Base-by-base conservation (phyloP, 768 basidiomycete genomes). In the Scleroderma citrinum region DNA sequence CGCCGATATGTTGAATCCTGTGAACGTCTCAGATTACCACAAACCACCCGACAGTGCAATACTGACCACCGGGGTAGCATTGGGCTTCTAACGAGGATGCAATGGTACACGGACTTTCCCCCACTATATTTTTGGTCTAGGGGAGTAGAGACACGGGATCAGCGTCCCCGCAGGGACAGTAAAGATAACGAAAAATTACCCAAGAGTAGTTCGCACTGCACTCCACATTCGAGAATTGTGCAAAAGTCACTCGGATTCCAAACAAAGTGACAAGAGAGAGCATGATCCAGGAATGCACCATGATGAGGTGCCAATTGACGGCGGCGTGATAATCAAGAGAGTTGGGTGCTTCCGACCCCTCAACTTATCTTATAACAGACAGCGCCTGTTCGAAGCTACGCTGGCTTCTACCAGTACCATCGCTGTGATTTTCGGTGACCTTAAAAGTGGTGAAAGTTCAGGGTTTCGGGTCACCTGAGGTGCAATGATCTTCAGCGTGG, bases 71-170 rank as follows among this genome's bases (percentile, higher is more conserved):
- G 12, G 14, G 19, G 12, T 14, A 23, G 38, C 50, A 51, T 30
- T 40, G 45, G 14, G 20, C 58, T 21, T 73, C 50, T 5, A 75
- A 59, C 5, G 63, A 65, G 7, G 72, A 68, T 11, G 73, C 72
- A 17, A 76, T 63, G n/a, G 66, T 56, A 54, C 74, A 76, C n/a
- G 74, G 73, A 19, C 65, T 71, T 49, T 75, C 65, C 3, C 26
- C 31, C 10, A 52, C 5, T 8, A 19, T 26, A 41, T 52, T 52
- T n/a, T 40, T 30, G 23, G 51, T 47, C 51, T 52, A n/a, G 11
- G 26, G 26, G 26, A 29, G 8, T 29, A 29, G 26, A 29, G 26
- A 8, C 26, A 8, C 26, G 5, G 26, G 5, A 29, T 29, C 5
- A 29, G 26, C 26, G 4, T 8, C 26, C 8, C 5, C 26, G 5